Evolutionary conservation across 768 basidiomycete genomes (phyloP), one percentile per base, ranked within the genome.

Genomic region (Lactifluus piperatus): DNA sequence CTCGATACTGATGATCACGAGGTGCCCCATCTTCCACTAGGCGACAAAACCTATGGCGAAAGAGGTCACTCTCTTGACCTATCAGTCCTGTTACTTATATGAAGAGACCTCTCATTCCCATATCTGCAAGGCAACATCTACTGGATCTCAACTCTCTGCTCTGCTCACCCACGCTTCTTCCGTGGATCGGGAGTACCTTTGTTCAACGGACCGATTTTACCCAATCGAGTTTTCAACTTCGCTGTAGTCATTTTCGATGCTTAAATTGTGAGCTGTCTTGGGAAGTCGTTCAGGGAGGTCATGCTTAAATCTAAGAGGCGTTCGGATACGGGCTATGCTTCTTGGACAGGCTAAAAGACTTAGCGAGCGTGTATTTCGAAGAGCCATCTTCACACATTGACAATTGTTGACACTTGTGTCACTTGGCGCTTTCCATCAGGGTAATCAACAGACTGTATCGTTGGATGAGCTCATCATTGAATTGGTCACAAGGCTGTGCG

Each of bases 131-230:
- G 26, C 36, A 16, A 18, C 34, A n/a, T 24, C n/a, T 24, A 24
- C 9, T 53, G 39, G 29, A 46, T 54, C 37, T 29, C 22, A 26
- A 13, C 13, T 5, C n/a, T n/a, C 6, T n/a, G n/a, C n/a, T n/a
- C 13, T 34, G 41, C 44, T 6, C 41, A 24, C 53, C 44, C 53
- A 32, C 56, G 49, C n/a, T n/a, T 57, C 56, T 43, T 43, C 48
- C 22, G 48, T 49, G 47, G 55, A 56, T 56, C 47, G 47, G 37
- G 22, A n/a, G n/a, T n/a, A n/a, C n/a, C n/a, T n/a, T n/a, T n/a
- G n/a, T n/a, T n/a, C n/a, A n/a, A n/a, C n/a, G n/a, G n/a, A n/a
- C n/a, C n/a, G n/a, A n/a, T n/a, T n/a, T n/a, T n/a, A n/a, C n/a
- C n/a, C n/a, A n/a, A n/a, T n/a, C n/a, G n/a, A n/a, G n/a, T n/a